Base-by-base conservation (phyloP, 768 basidiomycete species). In the Lentinula guzmanii region DNA sequence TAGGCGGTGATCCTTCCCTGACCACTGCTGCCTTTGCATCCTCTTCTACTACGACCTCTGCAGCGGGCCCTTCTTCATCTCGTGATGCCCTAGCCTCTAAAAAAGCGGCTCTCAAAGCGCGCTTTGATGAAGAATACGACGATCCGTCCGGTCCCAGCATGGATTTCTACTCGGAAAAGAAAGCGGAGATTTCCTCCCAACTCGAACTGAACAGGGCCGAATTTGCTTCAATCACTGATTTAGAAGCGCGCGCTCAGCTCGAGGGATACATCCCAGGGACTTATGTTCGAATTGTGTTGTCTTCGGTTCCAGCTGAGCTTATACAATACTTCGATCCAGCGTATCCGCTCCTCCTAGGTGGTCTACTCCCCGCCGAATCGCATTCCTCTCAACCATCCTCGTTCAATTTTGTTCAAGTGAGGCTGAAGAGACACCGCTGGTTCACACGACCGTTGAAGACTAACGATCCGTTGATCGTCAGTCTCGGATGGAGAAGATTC, bases 381-480 rank as follows among this genome's bases (percentile, higher is more conserved):
- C 83, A 87, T 21, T 5, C 53, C 4, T 11, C 53, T 9, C 5
- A 48, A 10, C 34, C 53, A 7, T n/a, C 55, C n/a, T 42, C 41
- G 43, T 94, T 97, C 69, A 95, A 95, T 1, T 96, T 88, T 75
- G 81, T 98, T 18, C 95, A 98, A 73, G 95, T 95, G 35, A 86
- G 97, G 59, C 87, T 98, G 74, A 99, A 99, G 76, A 83, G 95
- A 60, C 97, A 99, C 72, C 83, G 97, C 58, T 98, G 96, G 96
- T 93, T 86, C 74, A 79, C 83, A 7, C 85, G 85, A 68, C 95
- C 93, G 2, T 83, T 98, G 65, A 99, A 99, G 79, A 97, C 89
- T 51, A 98, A 98, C 73, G 93, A 98, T 72, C 97, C 97, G 0
- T 82, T 99, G 61, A 91, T 98, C 65, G 84, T 98, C 75, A 97